Evolutionary conservation across 768 basidiomycete species (phyloP), one percentile per base, ranked within the genome.

Genomic region (Hypholoma sublateritium): DNA sequence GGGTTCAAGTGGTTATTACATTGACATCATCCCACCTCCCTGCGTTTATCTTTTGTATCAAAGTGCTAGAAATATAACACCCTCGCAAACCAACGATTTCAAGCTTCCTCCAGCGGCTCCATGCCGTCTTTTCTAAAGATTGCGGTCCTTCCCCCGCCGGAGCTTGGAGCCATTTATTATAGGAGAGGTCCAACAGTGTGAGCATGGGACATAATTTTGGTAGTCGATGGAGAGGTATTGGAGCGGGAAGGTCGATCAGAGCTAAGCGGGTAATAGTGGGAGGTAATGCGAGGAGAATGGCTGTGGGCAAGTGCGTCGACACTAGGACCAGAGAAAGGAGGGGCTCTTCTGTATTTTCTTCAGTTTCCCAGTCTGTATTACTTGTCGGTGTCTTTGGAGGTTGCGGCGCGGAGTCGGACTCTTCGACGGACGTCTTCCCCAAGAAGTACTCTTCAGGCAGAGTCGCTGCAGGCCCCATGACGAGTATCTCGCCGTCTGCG

Each of bases 1-100:
- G 14, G 21, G 19, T 21, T 56, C 13, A 45, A 36, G n/a, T 55
- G 17, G n/a, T 55, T 48, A 61, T 46, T 42, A 64, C 28, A 16
- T 55, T 41, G 11, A 91, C 74, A 63, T 87, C 87, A 57, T 82
- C 80, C 87, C 88, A 89, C 58, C 86, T 79, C 0, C 81, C 80
- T 63, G 75, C 71, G 62, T 89, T 88, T 39, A 91, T 65, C 53
- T 71, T 77, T 36, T 55, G 59, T 19, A 79, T 52, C 28, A 84
- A 66, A n/a, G 69, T 74, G 39, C 63, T 63, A 1, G 80, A 73
- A 22, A 86, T 62, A 44, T 68, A 65, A 68, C 85, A 88, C 41
- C 68, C 80, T 59, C 86, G 73, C 50, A 88, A 66, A 1, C 85
- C 88, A 25, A 91, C 67, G 12, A 83, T 71, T 56, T 73, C 71